These are phyloP conservation scores for Lophium mytilinum DNA, from an alignment of 495 filamentous ascomycete species.

Conservation along the genomic window DNA sequence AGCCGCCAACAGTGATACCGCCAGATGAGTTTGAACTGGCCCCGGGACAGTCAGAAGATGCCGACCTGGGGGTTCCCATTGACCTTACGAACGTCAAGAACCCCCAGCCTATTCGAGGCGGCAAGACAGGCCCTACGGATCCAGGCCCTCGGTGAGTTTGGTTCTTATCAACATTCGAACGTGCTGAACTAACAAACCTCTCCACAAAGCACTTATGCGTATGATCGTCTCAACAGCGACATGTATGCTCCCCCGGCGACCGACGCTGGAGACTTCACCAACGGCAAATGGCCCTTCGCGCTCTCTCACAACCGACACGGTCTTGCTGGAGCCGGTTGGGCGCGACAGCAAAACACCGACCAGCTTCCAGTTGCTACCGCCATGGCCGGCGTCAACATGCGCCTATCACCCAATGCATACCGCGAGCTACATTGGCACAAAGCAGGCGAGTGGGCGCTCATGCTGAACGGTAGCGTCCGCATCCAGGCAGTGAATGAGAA, in stretches of 20 bases:
- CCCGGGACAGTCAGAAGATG: constrained; percentile 49
- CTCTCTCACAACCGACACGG: constrained; percentile 56
- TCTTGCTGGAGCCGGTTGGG: constrained; percentile 52
- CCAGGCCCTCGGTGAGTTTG: constrained; percentile 48
- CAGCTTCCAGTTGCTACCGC: constrained; percentile 55
- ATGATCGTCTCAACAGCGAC: constrained; percentile 59
- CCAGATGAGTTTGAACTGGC: constrained; percentile 33
- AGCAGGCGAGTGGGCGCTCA: constrained; percentile 60
- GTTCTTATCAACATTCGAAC: background rate
- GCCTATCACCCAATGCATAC: constrained; percentile 57
- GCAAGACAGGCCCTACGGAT: constrained; percentile 46
- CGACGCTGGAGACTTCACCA: constrained; percentile 51
- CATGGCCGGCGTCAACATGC: constrained; percentile 76
- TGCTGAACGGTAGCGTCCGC: constrained; percentile 51
- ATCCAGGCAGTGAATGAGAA: constrained; percentile 54
- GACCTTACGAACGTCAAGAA: constrained; percentile 54
- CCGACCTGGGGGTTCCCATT: constrained; percentile 51
- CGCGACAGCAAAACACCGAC: constrained; percentile 56
- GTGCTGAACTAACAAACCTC: background rate
- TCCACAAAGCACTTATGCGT: constrained; percentile 43
- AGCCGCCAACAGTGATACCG: constrained; percentile 15
- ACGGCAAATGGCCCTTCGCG: constrained; percentile 66
- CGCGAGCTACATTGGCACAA: constrained; percentile 68
- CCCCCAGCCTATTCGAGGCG: constrained; percentile 59
- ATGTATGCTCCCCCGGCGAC: constrained; percentile 57